These are phyloP conservation scores for Termitomyces sp. DNA, from an alignment of 768 basidiomycete species.

Conservation along the genomic window DNA sequence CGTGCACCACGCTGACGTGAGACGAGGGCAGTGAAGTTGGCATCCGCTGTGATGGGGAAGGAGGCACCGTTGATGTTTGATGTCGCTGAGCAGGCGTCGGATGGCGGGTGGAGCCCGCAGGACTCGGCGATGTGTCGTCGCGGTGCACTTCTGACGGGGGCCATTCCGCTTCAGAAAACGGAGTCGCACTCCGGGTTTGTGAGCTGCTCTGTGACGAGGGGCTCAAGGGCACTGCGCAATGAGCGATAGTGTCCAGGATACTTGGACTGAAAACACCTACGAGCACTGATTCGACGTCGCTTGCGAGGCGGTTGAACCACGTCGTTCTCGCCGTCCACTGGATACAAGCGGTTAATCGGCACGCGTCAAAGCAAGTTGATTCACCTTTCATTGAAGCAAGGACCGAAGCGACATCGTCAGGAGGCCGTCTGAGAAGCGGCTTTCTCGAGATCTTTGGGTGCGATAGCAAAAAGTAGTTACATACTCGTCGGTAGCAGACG, in stretches of 20 bases:
- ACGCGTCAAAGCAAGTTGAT: neutral
- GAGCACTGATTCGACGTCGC: slow-evolving; percentile 8
- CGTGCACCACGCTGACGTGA: slow-evolving; percentile 2
- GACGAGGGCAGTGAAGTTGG: neutral
- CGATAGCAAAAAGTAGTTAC: neutral
- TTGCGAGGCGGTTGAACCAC: slow-evolving; percentile 4
- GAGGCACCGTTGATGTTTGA: neutral
- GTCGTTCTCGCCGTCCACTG: slow-evolving; percentile 2
- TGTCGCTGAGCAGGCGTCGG: slow-evolving; percentile 31
- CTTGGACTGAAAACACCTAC: neutral
- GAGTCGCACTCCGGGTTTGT: slow-evolving; percentile 13
- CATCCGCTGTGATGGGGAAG: neutral
- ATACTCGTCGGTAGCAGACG: neutral
- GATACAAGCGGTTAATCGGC: neutral
- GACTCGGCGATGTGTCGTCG: neutral
- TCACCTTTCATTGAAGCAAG: slow-evolving; percentile 15
- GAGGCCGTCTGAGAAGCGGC: slow-evolving; percentile 1
- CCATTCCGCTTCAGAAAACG: slow-evolving; percentile 11
- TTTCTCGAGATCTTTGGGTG: slow-evolving; percentile 6
- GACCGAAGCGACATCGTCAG: slow-evolving; percentile 5
- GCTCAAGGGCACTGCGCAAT: neutral
- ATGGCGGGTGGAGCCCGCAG: slow-evolving; percentile 4
- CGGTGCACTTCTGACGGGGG: slow-evolving; percentile 5
- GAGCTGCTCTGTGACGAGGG: neutral
- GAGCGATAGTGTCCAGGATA: neutral